phyloP scores from a whole-genome alignment of 2,329 filamentous ascomycete genomes.

The Aspergillus sp. region DNA sequence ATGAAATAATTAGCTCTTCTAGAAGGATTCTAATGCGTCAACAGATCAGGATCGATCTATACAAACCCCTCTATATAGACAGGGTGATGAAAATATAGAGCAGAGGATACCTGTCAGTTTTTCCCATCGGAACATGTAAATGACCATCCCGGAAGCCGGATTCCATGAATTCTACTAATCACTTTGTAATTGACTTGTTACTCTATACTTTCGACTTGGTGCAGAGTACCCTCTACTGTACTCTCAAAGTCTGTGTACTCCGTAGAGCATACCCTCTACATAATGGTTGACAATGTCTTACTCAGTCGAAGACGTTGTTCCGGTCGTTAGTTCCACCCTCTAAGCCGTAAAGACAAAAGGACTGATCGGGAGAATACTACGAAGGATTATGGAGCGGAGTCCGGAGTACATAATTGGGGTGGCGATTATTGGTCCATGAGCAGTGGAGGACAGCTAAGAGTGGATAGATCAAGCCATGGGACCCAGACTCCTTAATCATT shows the following conservation, averaged over 20 bases:
- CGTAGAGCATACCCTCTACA: neutral
- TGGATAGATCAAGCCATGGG: neutral
- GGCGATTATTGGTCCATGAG: neutral
- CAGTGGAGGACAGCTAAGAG: neutral
- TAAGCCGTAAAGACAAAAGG: neutral
- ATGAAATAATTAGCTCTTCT: neutral
- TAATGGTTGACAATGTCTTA: neutral
- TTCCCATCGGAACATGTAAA: too few relatives aligned
- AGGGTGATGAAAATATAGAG: too few relatives aligned
- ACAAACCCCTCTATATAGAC: too few relatives aligned
- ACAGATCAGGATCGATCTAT: too few relatives aligned
- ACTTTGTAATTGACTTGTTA: too few relatives aligned
- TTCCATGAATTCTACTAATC: too few relatives aligned
- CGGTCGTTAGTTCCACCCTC: neutral
- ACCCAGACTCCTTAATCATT: neutral
- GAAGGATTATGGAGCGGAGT: neutral
- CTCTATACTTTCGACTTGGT: too few relatives aligned
- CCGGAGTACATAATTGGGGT: too few relatives aligned
- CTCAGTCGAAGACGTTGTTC: neutral
- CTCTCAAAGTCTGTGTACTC: neutral
- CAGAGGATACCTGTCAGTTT: too few relatives aligned
- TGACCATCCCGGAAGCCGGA: too few relatives aligned
- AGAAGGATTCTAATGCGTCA: neutral
- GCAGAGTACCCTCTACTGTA: neutral
- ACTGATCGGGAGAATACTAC: neutral